A percentile compares a stretch with the other conserved stretches of the same genome.
Evolutionary conservation across 2,329 filamentous ascomycete species (phyloP).

Genomic region (Cladosporium cucumerinum): DNA sequence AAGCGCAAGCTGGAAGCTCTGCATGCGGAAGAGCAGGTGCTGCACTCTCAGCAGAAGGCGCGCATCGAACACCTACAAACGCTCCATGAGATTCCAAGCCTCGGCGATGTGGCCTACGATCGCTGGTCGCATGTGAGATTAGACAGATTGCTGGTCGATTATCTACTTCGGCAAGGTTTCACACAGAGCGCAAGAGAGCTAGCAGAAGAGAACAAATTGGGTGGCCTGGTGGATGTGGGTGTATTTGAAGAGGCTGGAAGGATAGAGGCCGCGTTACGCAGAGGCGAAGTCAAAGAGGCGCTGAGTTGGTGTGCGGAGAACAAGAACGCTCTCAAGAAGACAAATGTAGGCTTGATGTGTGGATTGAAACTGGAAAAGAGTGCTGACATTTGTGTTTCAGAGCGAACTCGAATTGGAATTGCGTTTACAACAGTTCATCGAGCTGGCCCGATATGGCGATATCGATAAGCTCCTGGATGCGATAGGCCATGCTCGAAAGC

Average conservation of each 20-base stretch:
- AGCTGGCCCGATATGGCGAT: slow-evolving; percentile 70
- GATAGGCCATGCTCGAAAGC: slow-evolving; percentile 76
- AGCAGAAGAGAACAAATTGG: slow-evolving; percentile 70
- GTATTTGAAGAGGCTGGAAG: slow-evolving; percentile 80
- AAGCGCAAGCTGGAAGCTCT: slow-evolving; percentile 80
- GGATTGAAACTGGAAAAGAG: neutral
- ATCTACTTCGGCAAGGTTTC: slow-evolving; percentile 81
- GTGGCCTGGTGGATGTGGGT: slow-evolving; percentile 80
- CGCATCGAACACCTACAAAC: slow-evolving; percentile 78
- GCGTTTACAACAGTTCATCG: slow-evolving; percentile 90
- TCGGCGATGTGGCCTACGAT: slow-evolving; percentile 93
- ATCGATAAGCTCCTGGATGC: slow-evolving; percentile 69
- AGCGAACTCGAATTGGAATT: slow-evolving; percentile 90
- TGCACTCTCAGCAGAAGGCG: slow-evolving; percentile 72
- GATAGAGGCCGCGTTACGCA: slow-evolving; percentile 69
- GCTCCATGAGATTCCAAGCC: slow-evolving; percentile 72
- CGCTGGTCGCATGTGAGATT: slow-evolving; percentile 79
- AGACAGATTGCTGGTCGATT: slow-evolving; percentile 86
- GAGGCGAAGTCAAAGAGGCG: slow-evolving; percentile 70
- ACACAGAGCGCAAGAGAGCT: slow-evolving; percentile 71
- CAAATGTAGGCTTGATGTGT: slow-evolving; percentile 57
- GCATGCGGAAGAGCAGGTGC: slow-evolving; percentile 72
- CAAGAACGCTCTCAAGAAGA: slow-evolving; percentile 85
- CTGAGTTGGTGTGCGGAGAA: slow-evolving; percentile 91
- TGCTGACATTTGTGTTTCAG: slow-evolving; percentile 38